Conservation (phyloP, 129 eudicot species). For the Escallonia herrerae region DNA sequence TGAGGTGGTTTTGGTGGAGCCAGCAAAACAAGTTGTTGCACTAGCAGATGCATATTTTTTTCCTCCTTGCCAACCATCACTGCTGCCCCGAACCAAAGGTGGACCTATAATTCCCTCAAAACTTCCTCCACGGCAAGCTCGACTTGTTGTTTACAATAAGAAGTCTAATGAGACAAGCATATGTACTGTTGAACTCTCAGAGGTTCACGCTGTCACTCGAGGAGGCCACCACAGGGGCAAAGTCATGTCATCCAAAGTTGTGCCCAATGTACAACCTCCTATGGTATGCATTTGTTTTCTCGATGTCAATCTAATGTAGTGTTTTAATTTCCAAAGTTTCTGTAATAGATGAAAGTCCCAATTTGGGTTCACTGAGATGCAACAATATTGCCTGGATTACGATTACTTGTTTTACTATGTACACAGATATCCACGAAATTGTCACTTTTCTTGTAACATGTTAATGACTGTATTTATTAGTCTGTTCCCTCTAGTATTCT, state of each 20-base stretch:
- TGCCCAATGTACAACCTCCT: slow-evolving; percentile 65
- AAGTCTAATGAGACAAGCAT: slow-evolving; percentile 58
- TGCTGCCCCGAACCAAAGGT: slow-evolving; percentile 53
- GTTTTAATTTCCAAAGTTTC: background rate
- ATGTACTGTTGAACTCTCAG: slow-evolving; percentile 62
- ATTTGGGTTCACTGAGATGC: background rate
- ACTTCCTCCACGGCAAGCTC: slow-evolving; percentile 61
- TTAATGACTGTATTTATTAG: too few relatives aligned
- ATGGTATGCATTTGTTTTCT: slow-evolving; percentile 33
- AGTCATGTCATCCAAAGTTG: slow-evolving; percentile 58
- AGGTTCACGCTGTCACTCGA: slow-evolving; percentile 58
- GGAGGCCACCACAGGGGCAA: slow-evolving; percentile 69
- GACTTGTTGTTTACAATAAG: slow-evolving; percentile 54
- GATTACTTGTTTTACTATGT: too few relatives aligned
- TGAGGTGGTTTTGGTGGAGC: slow-evolving; percentile 54
- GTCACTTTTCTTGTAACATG: too few relatives aligned
- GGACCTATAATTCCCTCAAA: slow-evolving; percentile 56
- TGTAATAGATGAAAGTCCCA: background rate
- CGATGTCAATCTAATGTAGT: background rate
- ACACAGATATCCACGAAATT: too few relatives aligned
- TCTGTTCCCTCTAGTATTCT: background rate
- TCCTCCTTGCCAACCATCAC: slow-evolving; percentile 59
- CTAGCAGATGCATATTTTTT: slow-evolving; percentile 56
- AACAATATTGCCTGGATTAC: background rate
- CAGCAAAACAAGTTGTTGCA: slow-evolving; percentile 47